Percentiles rank a stretch among this genome's conserved stretches.
These are phyloP conservation scores for Micromonas pusilla DNA, from an alignment of 139 green algal species.

Conservation along the genomic window DNA sequence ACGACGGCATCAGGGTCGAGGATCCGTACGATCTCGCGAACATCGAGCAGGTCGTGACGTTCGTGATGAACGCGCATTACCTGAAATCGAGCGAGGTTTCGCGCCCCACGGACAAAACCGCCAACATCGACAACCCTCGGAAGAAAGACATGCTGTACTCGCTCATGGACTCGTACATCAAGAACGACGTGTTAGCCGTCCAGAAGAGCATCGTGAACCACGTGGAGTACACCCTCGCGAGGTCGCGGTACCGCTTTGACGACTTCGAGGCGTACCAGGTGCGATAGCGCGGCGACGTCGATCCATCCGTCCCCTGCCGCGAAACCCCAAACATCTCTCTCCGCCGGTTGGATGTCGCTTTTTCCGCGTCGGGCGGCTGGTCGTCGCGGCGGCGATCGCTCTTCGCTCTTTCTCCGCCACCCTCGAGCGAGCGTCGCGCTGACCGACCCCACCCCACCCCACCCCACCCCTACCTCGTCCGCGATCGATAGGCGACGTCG, in stretches of 20 bases:
- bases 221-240: slow-evolving; percentile 96
- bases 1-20: slow-evolving; percentile 53
- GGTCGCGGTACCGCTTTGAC: slow-evolving; percentile 88
- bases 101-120: neutral
- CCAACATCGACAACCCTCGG: neutral
- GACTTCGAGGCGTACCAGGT: slow-evolving; percentile 87
- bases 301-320: neutral
- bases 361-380: no score
- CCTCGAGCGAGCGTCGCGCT: neutral
- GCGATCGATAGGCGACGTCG: slow-evolving; percentile 54
- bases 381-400: no score
- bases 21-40: slow-evolving; percentile 42
- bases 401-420: neutral
- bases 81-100: neutral
- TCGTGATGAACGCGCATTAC: slow-evolving; percentile 30
- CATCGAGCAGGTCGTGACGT: slow-evolving; percentile 48
- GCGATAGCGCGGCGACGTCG: no score
- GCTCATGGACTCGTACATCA: slow-evolving; percentile 93
- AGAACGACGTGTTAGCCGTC: slow-evolving; percentile 90
- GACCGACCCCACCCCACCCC: no score
- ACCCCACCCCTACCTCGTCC: no score
- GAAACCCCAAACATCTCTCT: neutral
- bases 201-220: slow-evolving; percentile 95
- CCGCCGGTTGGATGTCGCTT: no score
- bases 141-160: slow-evolving; percentile 56